Evolutionary conservation across 2,329 filamentous ascomycete species (phyloP), one percentile per base, ranked within the genome.

Genomic region (Aspergillus pseudotamarii): DNA sequence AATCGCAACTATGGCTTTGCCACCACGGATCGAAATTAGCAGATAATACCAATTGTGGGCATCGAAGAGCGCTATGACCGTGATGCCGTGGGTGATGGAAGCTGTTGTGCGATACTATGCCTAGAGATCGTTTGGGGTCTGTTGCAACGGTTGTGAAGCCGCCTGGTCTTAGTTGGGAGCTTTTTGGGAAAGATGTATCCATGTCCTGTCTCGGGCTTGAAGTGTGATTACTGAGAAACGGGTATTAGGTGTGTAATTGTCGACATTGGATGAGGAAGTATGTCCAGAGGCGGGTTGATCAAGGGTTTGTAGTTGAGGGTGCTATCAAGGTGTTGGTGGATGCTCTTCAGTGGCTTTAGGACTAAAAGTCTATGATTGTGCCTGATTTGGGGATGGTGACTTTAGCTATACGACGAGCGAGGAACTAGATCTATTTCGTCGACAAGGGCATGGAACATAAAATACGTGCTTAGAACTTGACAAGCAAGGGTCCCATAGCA

Each of bases 1-100:
- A 63, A 63, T 30, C 60, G 57, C 16, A 65, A 63, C 55, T 65
- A 65, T 38, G 28, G 62, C 45, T 63, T 65, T 21, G 23, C 3
- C 3, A 16, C 14, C 9, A 19, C 21, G 3, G 14, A 38, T 0
- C 41, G 43, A 14, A 53, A 26, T 11, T 54, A 54, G 45, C 34
- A 58, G 6, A 16, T 63, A 23, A 45, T 60, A 10, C 45, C 57
- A 2, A 46, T 58, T 16, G 50, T 12, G 1, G 16, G 45, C 6
- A 46, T 63, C 32, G 28, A 57, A 23, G 45, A 26, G 23, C 43
- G 28, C 21, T 34, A 28, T 26, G 30, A 53, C 12, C 19, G 16
- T n/a, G 34, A 61, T 57, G 53, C 34, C 11, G 43, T 50, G 14
- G 53, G 54, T 1, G n/a, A 30, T 5, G 41, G 21, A 30, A 32